phyloP scores from a whole-genome alignment of 768 basidiomycete genomes.

The Megacollybia marginata region DNA sequence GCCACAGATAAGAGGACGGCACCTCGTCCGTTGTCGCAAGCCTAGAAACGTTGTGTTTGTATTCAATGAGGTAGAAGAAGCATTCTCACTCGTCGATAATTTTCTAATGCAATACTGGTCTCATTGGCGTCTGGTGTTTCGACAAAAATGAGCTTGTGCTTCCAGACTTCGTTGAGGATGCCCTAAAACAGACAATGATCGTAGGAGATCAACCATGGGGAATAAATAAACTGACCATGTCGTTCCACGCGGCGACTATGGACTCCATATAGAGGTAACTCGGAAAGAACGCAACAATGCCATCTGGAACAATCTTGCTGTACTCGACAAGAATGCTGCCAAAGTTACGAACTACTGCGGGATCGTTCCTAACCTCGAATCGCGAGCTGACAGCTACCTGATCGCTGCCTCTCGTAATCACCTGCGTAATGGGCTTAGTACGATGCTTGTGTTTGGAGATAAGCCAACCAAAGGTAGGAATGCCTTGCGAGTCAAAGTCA shows the following conservation, averaged over 20 bases:
- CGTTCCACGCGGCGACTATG: conserved; percentile 99
- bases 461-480: conserved; percentile 82
- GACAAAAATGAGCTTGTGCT: conserved; percentile 97
- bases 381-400: conserved; percentile 98
- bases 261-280: conserved; percentile 99
- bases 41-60: conserved; percentile 35
- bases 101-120: conserved; percentile 95
- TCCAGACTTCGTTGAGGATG: conserved; percentile 98
- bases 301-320: conserved; percentile 96
- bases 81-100: conserved; percentile 76
- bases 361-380: conserved; percentile 98
- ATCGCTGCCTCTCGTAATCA: conserved; percentile 96
- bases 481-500: conserved; percentile 94
- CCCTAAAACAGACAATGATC: conserved; percentile 46
- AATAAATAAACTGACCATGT: conserved; percentile 74
- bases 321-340: conserved; percentile 98
- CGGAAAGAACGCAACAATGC: conserved; percentile 98
- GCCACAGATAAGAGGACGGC: conserved; percentile 96
- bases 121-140: conserved; percentile 99
- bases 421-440: conserved; percentile 34
- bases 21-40: conserved; percentile 97
- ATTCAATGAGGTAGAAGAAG: not conserved
- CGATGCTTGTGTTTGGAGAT: not conserved
- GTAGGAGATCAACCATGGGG: not conserved
- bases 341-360: conserved; percentile 97